Percentiles rank a stretch among this genome's conserved stretches.
Evolutionary conservation across 345 rosid genomes (phyloP).

Genomic region (Eucalyptus curtisii): DNA sequence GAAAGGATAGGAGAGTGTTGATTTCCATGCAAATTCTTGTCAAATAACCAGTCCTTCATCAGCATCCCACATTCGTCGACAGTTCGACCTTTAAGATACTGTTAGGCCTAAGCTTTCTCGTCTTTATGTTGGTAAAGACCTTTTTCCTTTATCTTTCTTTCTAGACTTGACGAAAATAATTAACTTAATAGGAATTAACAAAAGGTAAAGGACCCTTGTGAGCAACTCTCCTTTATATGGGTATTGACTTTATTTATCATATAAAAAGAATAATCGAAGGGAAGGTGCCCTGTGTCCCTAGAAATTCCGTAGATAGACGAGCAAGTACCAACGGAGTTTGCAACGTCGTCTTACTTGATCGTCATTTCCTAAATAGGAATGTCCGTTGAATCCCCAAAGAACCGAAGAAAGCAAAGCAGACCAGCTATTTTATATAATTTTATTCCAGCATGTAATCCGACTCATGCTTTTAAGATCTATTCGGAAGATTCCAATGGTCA

Average conservation of each 20-base stretch:
- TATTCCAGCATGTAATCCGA: not conserved
- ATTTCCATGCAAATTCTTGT: not conserved
- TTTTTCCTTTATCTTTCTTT: not conserved
- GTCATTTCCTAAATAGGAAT: not conserved
- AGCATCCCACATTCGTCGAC: not conserved
- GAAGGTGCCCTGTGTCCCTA: not conserved
- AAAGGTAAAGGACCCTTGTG: not conserved
- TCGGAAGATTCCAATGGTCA: not conserved
- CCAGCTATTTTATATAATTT: not conserved
- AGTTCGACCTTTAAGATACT: not conserved
- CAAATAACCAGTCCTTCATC: not conserved
- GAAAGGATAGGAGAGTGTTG: not conserved
- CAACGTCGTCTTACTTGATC: not conserved
- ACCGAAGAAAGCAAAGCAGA: not conserved
- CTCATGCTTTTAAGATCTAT: not conserved
- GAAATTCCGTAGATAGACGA: not conserved
- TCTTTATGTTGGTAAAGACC: not conserved
- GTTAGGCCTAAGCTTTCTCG: not conserved
- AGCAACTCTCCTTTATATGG: not conserved
- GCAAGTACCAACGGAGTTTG: not conserved
- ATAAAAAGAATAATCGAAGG: not conserved
- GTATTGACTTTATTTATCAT: not conserved
- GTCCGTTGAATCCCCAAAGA: not conserved
- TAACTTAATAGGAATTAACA: not conserved
- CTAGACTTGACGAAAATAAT: not conserved